Evolutionary conservation across 2,329 filamentous ascomycete genomes (phyloP).

Genomic region (Colletotrichum navitas): DNA sequence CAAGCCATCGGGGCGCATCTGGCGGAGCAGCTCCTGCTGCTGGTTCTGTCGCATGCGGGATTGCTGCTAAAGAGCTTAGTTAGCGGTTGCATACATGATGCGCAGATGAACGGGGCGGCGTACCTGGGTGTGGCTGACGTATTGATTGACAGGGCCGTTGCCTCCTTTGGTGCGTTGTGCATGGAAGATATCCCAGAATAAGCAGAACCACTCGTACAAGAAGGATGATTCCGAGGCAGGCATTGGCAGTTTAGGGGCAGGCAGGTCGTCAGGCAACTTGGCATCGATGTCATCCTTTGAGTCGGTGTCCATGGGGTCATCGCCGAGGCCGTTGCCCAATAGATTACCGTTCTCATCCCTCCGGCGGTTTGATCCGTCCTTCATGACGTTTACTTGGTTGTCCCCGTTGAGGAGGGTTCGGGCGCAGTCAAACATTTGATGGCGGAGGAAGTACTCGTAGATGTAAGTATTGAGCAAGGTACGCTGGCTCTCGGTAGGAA

Average conservation of each 20-base stretch:
- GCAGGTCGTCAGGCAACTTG: conserved; percentile 85
- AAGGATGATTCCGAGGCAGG: conserved; percentile 81
- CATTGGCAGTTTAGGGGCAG: conserved; percentile 76
- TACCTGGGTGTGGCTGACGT: conserved; percentile 88
- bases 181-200: conserved; percentile 97
- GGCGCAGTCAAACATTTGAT: conserved; percentile 86
- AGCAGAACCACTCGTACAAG: conserved; percentile 95
- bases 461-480: conserved; percentile 85
- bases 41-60: conserved; percentile 80
- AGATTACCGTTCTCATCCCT: conserved; percentile 76
- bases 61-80: conserved; percentile 64
- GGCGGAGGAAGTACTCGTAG: conserved; percentile 91
- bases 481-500: conserved; percentile 58
- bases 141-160: conserved; percentile 76
- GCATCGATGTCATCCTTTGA: conserved; percentile 80
- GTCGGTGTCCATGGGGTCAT: conserved; percentile 86
- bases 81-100: conserved; percentile 26
- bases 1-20: conserved; percentile 72
- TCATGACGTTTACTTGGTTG: conserved; percentile 74
- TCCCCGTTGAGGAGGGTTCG: conserved; percentile 77
- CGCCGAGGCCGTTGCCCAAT: conserved; percentile 76
- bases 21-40: conserved; percentile 82
- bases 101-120: conserved; percentile 47
- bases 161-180: conserved; percentile 80
- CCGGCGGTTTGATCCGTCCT: conserved; percentile 77